Conservation (phyloP, 768 basidiomycete species). For the Psilocybe azurescens region DNA sequence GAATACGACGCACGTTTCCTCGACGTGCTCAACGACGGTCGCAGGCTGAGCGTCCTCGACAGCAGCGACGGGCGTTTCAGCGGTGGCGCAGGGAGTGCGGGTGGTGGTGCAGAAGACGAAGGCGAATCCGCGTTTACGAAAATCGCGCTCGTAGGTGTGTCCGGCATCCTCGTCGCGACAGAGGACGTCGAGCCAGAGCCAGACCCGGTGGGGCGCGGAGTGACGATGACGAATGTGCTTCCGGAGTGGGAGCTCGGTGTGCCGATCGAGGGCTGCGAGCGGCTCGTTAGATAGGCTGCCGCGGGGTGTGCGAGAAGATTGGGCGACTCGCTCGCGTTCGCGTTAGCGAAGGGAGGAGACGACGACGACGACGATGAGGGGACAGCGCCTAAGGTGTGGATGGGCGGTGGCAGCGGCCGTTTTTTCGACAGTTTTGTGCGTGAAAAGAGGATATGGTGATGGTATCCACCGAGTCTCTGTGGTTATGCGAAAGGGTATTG, state of each 20-base stretch:
- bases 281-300: background rate
- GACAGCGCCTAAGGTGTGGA: background rate
- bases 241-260: background rate
- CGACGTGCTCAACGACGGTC: background rate
- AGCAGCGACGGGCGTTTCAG: slow-evolving; percentile 6
- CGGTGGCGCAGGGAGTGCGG: background rate
- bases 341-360: too few species aligned
- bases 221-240: too few species aligned
- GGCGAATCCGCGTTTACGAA: background rate
- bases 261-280: background rate
- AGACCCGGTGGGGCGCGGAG: too few species aligned
- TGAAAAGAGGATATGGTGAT: background rate
- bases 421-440: background rate
- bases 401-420: background rate
- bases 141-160: background rate
- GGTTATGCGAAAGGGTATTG: background rate
- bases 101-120: background rate
- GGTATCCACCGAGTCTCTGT: background rate
- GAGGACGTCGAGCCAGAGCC: background rate
- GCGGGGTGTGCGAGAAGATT: too few species aligned
- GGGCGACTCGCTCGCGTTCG: too few species aligned
- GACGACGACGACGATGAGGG: background rate
- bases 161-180: background rate
- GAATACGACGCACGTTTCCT: background rate
- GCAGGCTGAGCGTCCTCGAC: slow-evolving; percentile 8